Percentiles rank a stretch among this genome's conserved stretches.
These are phyloP conservation scores for Aspergillus carbonarius DNA, from an alignment of 2,329 filamentous ascomycete genomes.

Conservation along the genomic window DNA sequence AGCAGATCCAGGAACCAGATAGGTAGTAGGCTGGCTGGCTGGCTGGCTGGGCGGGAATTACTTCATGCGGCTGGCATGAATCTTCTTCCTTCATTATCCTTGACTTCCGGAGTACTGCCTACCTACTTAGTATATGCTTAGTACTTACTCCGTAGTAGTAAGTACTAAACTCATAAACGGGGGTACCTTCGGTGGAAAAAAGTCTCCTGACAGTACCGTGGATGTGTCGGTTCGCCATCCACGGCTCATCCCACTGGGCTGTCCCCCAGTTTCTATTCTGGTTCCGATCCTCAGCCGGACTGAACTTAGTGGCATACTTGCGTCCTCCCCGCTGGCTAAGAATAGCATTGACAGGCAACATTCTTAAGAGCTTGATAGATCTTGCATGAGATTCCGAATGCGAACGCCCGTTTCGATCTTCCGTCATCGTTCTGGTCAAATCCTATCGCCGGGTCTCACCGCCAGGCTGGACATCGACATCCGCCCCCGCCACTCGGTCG, in stretches of 20 bases:
- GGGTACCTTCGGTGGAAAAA: no score
- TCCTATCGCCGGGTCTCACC: background rate
- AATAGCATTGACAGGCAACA: constrained; percentile 5
- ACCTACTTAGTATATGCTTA: no score
- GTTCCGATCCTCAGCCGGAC: background rate
- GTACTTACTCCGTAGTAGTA: no score
- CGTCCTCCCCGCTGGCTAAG: background rate
- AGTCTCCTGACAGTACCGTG: background rate
- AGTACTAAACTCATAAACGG: no score
- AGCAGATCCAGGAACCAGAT: constrained; percentile 4
- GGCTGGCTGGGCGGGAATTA: background rate
- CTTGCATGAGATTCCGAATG: background rate
- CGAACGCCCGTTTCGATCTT: background rate
- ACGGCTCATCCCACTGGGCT: background rate
- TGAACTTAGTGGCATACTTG: background rate
- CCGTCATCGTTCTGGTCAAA: background rate
- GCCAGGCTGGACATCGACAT: background rate
- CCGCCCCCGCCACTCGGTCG: background rate
- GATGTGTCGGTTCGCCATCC: background rate
- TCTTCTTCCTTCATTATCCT: no score
- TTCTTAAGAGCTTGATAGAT: background rate
- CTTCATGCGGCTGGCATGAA: background rate
- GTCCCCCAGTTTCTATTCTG: constrained; percentile 4
- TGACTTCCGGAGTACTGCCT: no score
- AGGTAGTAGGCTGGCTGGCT: background rate